Evolutionary conservation across 768 basidiomycete genomes (phyloP).

Genomic region (Macrolepiota dolichaula): DNA sequence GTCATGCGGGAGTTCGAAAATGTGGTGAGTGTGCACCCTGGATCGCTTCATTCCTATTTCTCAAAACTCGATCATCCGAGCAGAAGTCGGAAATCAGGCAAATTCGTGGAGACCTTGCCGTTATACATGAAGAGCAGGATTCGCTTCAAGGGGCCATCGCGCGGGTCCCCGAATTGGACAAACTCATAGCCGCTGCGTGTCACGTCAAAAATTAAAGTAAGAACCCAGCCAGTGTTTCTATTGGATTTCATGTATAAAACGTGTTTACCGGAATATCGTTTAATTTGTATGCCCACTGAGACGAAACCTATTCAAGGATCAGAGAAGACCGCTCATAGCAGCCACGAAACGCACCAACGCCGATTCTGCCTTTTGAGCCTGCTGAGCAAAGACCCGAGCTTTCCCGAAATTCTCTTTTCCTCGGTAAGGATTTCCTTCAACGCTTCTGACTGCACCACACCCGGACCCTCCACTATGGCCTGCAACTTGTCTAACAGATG

Average conservation of each 20-base stretch:
- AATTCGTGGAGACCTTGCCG: not conserved
- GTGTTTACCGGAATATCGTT: not conserved
- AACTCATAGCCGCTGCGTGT: not conserved
- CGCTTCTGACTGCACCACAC: not conserved
- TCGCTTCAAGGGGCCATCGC: not conserved
- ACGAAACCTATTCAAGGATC: not conserved
- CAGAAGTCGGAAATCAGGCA: not conserved
- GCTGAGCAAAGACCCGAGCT: not conserved
- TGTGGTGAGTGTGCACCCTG: not conserved
- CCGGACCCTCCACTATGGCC: not conserved
- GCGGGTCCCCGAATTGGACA: not conserved
- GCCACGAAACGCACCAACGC: not conserved
- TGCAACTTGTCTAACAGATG: conserved; percentile 5
- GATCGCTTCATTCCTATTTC: not conserved
- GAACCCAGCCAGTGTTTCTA: not conserved
- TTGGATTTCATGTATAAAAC: not conserved
- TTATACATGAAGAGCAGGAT: not conserved
- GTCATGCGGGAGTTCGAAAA: not conserved
- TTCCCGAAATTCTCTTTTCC: conserved; percentile 8
- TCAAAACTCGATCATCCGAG: no score
- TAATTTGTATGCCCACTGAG: not conserved
- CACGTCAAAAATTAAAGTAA: not conserved
- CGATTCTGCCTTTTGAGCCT: conserved; percentile 1
- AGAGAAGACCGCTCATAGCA: not conserved
- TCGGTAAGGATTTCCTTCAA: not conserved